phyloP scores from a whole-genome alignment of 2,329 filamentous ascomycete species.

The Penicillium hordei region DNA sequence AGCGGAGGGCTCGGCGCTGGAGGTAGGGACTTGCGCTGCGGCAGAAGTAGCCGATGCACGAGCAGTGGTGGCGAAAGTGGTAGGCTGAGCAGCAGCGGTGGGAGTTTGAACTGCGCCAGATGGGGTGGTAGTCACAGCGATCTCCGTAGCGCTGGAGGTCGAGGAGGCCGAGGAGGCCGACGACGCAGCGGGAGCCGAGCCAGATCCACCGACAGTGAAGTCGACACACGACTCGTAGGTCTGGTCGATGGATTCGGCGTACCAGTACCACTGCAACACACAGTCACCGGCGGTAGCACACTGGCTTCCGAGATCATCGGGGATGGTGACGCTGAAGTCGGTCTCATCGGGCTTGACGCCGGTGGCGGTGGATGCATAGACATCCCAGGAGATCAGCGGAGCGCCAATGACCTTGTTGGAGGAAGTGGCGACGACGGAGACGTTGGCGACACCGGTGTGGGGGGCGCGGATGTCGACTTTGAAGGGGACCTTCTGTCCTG shows the following conservation, averaged over 20 bases:
- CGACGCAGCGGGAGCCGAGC: constrained; percentile 5
- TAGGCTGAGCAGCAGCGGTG: constrained; percentile 9
- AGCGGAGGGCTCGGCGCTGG: background rate
- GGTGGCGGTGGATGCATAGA: constrained; percentile 34
- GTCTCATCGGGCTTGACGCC: constrained; percentile 29
- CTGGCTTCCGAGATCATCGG: constrained; percentile 28
- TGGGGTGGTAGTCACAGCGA: background rate
- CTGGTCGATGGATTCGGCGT: constrained; percentile 35
- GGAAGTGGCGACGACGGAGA: constrained; percentile 50
- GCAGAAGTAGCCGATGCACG: constrained; percentile 12
- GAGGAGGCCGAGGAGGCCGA: constrained; percentile 1
- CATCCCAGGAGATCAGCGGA: constrained; percentile 35
- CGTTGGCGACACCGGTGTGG: constrained; percentile 51
- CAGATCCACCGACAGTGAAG: constrained; percentile 30
- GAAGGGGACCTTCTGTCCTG: constrained; percentile 48
- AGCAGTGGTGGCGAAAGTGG: constrained; percentile 19
- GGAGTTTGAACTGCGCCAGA: constrained; percentile 3
- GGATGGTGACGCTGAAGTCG: constrained; percentile 35
- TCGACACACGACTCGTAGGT: constrained; percentile 40
- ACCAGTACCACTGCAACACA: constrained; percentile 41
- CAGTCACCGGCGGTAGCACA: constrained; percentile 32
- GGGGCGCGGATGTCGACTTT: constrained; percentile 49
- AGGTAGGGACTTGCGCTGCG: background rate
- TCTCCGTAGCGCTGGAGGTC: background rate
- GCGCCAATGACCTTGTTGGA: constrained; percentile 42